These are phyloP conservation scores for Phaeosphaeriaceae sp. DNA, from an alignment of 2,329 filamentous ascomycete genomes.

Conservation along the genomic window DNA sequence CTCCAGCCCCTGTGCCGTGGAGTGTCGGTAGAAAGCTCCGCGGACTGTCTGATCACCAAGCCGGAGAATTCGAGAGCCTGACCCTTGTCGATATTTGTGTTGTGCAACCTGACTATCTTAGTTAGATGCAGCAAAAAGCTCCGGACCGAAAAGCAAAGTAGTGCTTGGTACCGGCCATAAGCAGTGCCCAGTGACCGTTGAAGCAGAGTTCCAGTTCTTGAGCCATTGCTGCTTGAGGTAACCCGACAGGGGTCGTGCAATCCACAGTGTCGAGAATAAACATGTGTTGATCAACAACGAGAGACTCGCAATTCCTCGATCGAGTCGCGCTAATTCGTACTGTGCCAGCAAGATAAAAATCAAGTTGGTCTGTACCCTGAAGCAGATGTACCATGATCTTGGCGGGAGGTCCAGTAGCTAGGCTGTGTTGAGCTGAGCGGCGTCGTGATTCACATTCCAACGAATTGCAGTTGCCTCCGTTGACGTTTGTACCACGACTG, in stretches of 20 bases:
- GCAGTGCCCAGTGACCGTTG: neutral
- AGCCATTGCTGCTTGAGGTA: neutral
- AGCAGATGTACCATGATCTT: neutral
- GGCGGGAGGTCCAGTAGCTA: neutral
- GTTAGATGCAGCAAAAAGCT: slow-evolving; percentile 9
- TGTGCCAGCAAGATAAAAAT: neutral
- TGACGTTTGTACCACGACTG: slow-evolving; percentile 22
- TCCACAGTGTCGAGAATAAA: neutral
- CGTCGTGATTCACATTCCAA: neutral
- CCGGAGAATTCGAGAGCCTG: slow-evolving; percentile 21
- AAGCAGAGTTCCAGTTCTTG: neutral
- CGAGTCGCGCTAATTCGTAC: neutral
- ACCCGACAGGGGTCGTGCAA: neutral
- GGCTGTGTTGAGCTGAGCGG: neutral
- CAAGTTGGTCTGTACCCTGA: neutral
- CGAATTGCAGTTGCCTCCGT: slow-evolving; percentile 2
- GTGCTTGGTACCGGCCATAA: neutral
- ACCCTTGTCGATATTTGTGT: slow-evolving; percentile 25
- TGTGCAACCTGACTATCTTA: slow-evolving; percentile 26
- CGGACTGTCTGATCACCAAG: slow-evolving; percentile 22
- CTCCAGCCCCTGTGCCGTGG: neutral
- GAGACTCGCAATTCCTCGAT: neutral
- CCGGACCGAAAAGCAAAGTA: slow-evolving; percentile 21
- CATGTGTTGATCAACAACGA: slow-evolving; percentile 1
- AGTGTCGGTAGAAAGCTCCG: slow-evolving; percentile 7